A percentile compares a stretch with the other conserved stretches of the same genome.
phyloP scores from a whole-genome alignment of 2,329 filamentous ascomycete species.

The Cryphonectria nitschkei region DNA sequence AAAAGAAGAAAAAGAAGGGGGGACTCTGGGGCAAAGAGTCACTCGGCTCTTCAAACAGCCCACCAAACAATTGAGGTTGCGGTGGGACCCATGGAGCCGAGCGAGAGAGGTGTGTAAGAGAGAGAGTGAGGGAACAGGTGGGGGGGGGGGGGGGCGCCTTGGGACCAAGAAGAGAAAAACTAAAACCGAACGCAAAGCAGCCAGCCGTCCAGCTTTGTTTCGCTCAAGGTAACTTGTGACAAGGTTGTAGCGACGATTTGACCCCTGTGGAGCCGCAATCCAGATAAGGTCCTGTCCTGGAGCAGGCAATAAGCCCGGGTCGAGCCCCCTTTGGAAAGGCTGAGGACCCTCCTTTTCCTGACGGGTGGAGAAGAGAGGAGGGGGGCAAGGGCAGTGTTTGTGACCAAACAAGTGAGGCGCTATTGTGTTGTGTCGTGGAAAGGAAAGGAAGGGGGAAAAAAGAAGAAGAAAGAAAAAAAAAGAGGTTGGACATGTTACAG shows the following conservation, averaged over 20 bases:
- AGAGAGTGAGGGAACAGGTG: background rate
- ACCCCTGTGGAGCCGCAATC: slow-evolving; percentile 25
- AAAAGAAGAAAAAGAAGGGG: background rate
- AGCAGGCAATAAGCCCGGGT: slow-evolving; percentile 26
- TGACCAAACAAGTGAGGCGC: background rate
- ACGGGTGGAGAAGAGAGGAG: background rate
- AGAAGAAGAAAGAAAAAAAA: background rate
- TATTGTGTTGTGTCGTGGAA: background rate
- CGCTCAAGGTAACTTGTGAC: slow-evolving; percentile 3
- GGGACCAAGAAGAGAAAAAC: background rate
- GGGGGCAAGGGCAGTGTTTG: background rate
- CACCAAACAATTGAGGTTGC: slow-evolving; percentile 1
- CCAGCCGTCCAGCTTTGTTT: slow-evolving; percentile 18
- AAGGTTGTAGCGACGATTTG: slow-evolving; percentile 19
- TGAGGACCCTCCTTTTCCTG: background rate
- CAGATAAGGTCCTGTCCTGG: slow-evolving; percentile 21
- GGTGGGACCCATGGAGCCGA: slow-evolving; percentile 11
- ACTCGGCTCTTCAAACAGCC: slow-evolving; percentile 20
- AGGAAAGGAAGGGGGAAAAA: too few relatives aligned
- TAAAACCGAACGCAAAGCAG: slow-evolving; percentile 7
- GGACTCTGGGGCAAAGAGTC: slow-evolving; percentile 14
- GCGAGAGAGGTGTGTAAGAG: background rate
- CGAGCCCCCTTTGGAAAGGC: slow-evolving; percentile 2
- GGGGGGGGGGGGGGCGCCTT: background rate
- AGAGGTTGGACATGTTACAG: slow-evolving; percentile 2